These are phyloP conservation scores for Penicillium pulvis DNA, from an alignment of 495 filamentous ascomycete genomes.

Conservation along the genomic window DNA sequence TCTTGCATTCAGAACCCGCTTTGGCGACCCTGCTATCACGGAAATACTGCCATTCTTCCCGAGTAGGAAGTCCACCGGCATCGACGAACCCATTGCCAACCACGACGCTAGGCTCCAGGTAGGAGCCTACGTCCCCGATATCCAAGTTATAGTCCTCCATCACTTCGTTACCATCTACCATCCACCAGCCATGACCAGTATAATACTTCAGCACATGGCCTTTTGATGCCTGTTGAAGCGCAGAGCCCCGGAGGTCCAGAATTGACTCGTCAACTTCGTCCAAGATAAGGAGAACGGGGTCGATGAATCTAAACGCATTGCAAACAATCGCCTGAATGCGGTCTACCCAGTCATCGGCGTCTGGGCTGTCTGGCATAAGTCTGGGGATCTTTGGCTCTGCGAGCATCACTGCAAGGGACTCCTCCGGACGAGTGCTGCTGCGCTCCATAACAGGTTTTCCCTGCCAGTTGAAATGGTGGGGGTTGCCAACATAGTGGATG, in stretches of 20 bases:
- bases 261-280: constrained; percentile 7
- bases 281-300: constrained; percentile 28
- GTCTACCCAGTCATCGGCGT: background rate
- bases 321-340: constrained; percentile 18
- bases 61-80: background rate
- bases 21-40: background rate
- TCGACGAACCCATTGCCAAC: background rate
- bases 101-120: background rate
- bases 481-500: background rate
- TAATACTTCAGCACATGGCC: constrained; percentile 30
- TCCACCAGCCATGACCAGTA: constrained; percentile 30
- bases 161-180: constrained; percentile 3
- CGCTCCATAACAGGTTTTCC: constrained; percentile 16
- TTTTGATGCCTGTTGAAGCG: constrained; percentile 19
- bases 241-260: constrained; percentile 6
- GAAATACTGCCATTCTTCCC: background rate
- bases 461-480: constrained; percentile 44
- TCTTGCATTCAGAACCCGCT: no score
- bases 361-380: background rate
- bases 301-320: constrained; percentile 23
- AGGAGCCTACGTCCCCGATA: background rate
- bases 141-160: background rate
- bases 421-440: constrained; percentile 30
- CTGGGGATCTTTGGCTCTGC: constrained; percentile 19
- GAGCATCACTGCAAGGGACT: constrained; percentile 35